phyloP scores from a whole-genome alignment of 768 basidiomycete species.

The Tulasnella sp. region DNA sequence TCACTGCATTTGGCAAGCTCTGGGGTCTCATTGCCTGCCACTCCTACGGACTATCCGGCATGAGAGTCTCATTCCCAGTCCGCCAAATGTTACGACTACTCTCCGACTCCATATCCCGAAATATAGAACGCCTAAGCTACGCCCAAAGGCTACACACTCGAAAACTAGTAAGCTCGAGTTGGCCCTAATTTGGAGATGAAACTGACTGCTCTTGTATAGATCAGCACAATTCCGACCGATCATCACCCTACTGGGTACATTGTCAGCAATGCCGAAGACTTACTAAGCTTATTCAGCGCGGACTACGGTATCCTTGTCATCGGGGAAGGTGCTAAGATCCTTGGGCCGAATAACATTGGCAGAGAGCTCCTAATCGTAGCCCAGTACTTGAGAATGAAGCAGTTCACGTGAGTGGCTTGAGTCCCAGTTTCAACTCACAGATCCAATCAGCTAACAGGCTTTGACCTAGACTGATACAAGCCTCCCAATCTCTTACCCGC shows the following conservation, averaged over 20 bases:
- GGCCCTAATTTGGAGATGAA: neutral
- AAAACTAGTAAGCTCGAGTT: conserved; percentile 60
- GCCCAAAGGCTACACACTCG: conserved; percentile 65
- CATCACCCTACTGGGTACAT: conserved; percentile 69
- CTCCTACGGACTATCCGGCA: conserved; percentile 66
- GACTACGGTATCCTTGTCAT: conserved; percentile 51
- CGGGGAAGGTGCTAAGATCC: conserved; percentile 60
- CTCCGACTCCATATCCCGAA: conserved; percentile 70
- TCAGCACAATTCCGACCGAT: conserved; percentile 61
- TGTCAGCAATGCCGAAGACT: conserved; percentile 71
- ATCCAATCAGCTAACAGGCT: neutral
- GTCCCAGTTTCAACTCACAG: neutral
- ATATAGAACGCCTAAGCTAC: conserved; percentile 71
- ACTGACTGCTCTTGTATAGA: conserved; percentile 34
- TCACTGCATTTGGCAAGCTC: conserved; percentile 66
- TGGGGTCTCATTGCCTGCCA: conserved; percentile 80
- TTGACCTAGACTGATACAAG: conserved; percentile 50
- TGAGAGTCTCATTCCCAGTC: conserved; percentile 78
- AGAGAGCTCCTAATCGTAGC: conserved; percentile 73
- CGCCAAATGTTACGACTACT: conserved; percentile 74
- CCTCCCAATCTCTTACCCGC: conserved; percentile 54
- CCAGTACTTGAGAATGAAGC: conserved; percentile 68
- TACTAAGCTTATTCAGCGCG: conserved; percentile 69
- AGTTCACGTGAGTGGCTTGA: conserved; percentile 46
- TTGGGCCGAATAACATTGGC: conserved; percentile 61